phyloP scores from a whole-genome alignment of 2,329 filamentous ascomycete genomes.

The Immersiporthe knoxdaviesiana region DNA sequence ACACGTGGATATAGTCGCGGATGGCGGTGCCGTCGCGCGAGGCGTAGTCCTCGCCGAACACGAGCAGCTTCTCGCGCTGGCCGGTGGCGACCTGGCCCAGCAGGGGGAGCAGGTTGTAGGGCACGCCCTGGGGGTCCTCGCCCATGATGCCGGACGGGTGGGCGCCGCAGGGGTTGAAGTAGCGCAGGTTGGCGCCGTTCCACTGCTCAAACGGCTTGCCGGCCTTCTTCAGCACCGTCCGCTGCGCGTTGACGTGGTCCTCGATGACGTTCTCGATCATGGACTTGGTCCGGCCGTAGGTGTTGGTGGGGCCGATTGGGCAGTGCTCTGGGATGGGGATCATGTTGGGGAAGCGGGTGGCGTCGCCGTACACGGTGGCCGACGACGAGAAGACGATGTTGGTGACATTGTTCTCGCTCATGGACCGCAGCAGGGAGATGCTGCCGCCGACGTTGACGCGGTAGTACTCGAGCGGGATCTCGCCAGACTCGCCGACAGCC shows the following conservation, averaged over 20 bases:
- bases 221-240: conserved; percentile 78
- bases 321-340: conserved; percentile 98
- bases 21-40: conserved; percentile 92
- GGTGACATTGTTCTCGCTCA: conserved; percentile 86
- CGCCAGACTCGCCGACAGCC: conserved; percentile 94
- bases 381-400: conserved; percentile 99
- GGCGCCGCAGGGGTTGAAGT: conserved; percentile 96
- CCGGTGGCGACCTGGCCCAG: conserved; percentile 95
- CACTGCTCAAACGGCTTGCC: conserved; percentile 79
- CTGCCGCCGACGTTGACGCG: conserved; percentile 94
- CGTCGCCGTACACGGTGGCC: conserved; percentile 97
- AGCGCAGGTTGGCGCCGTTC: conserved; percentile 91
- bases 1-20: conserved; percentile 96
- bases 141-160: conserved; percentile 98
- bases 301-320: conserved; percentile 95
- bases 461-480: conserved; percentile 97
- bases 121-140: conserved; percentile 93
- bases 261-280: conserved; percentile 90
- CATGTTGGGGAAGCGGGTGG: conserved; percentile 95
- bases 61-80: conserved; percentile 88
- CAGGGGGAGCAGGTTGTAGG: conserved; percentile 92
- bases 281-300: conserved; percentile 95
- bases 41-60: conserved; percentile 92
- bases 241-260: conserved; percentile 85
- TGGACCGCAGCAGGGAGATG: conserved; percentile 81